phyloP scores from a whole-genome alignment of 1,284 basidiomycete genomes.

The Limonomyces culmigenus region DNA sequence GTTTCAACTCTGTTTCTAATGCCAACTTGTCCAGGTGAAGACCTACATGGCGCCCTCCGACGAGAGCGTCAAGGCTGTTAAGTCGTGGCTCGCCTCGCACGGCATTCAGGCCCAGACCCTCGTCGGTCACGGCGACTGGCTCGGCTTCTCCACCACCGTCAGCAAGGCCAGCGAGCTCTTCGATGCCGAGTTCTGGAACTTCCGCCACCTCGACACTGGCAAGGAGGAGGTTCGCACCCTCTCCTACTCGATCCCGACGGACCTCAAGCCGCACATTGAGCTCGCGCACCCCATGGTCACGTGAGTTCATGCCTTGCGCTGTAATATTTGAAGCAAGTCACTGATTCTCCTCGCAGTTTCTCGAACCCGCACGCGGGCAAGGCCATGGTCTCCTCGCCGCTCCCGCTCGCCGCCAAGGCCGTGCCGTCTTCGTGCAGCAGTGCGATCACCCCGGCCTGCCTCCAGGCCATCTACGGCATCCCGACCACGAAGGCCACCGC shows the following conservation, averaged over 20 bases:
- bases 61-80: conserved; percentile 16
- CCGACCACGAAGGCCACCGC: conserved; percentile 15
- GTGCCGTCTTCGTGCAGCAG: background rate
- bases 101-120: conserved; percentile 12
- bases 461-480: conserved; percentile 16
- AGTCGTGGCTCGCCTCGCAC: conserved; percentile 16
- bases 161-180: conserved; percentile 19
- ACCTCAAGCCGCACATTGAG: conserved; percentile 16
- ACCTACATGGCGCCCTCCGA: conserved; percentile 17
- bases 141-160: conserved; percentile 14
- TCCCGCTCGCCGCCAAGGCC: background rate
- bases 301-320: conserved; percentile 5
- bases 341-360: conserved; percentile 2
- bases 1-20: background rate
- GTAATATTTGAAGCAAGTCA: too few relatives aligned
- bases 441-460: conserved; percentile 12
- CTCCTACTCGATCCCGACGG: conserved; percentile 18
- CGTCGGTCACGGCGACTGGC: conserved; percentile 16
- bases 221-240: conserved; percentile 17
- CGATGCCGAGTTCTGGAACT: conserved; percentile 15
- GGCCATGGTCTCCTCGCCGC: background rate
- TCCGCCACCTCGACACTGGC: conserved; percentile 14
- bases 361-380: conserved; percentile 1
- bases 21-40: conserved; percentile 14
- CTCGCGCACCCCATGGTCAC: conserved; percentile 15